A percentile compares a stretch with the other conserved stretches of the same genome.
These are phyloP conservation scores for Acacia melanoxylon DNA, from an alignment of 306 rosid species.

Conservation along the genomic window DNA sequence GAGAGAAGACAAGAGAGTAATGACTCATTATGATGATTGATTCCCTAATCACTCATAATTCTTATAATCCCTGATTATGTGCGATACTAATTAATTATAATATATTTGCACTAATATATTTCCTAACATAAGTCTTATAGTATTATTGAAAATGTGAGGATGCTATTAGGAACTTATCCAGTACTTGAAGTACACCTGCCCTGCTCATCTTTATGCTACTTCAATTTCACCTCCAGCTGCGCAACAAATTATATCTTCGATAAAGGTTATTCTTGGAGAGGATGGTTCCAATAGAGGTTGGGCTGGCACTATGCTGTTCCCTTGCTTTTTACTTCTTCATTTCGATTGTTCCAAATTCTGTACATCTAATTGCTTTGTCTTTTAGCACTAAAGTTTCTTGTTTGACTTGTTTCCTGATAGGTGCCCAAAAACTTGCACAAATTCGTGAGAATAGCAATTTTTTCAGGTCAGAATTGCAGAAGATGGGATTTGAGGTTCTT, in stretches of 20 bases:
- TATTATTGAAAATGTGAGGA: neutral
- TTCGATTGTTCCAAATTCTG: neutral
- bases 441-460: conserved; percentile 80
- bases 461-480: conserved; percentile 78
- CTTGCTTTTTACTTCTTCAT: neutral
- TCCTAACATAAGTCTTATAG: neutral
- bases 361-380: neutral
- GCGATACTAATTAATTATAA: too few species aligned
- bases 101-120: too few species aligned
- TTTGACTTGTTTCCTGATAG: conserved; percentile 33
- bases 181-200: conserved; percentile 69
- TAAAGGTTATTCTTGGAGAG: conserved; percentile 78
- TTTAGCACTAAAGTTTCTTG: conserved; percentile 13
- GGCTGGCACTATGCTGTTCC: conserved; percentile 1
- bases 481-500: conserved; percentile 77
- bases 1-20: too few species aligned
- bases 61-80: too few species aligned
- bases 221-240: conserved; percentile 90
- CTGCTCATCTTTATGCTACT: conserved; percentile 84
- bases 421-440: conserved; percentile 75
- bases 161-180: conserved; percentile 59
- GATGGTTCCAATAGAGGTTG: conserved; percentile 86
- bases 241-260: conserved; percentile 72
- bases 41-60: too few species aligned
- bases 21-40: too few species aligned